Evolutionary conservation across 2,329 filamentous ascomycete species (phyloP).

Genomic region (Phoma herbarum): DNA sequence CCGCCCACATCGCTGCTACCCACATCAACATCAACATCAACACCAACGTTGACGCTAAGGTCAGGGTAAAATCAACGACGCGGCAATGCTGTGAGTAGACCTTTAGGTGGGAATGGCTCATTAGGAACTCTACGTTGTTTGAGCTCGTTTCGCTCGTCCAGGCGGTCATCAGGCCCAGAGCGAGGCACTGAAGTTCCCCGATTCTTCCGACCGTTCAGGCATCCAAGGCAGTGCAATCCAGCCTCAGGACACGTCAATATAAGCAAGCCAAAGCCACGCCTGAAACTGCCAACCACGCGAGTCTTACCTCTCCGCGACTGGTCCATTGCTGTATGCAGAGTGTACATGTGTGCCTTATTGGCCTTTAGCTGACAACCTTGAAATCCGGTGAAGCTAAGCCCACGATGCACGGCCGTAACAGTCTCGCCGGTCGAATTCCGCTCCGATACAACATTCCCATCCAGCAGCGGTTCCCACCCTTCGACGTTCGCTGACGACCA

Average conservation of each 20-base stretch:
- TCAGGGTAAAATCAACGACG: neutral
- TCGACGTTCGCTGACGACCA: conserved; percentile 6
- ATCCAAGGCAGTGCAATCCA: conserved; percentile 18
- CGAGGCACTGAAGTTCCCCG: neutral
- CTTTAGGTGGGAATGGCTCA: too few species aligned
- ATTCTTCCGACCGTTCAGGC: conserved; percentile 14
- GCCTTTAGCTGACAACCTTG: neutral
- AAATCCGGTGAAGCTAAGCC: conserved; percentile 19
- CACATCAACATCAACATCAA: neutral
- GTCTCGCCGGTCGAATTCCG: neutral
- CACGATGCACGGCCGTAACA: conserved; percentile 5
- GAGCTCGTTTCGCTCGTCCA: neutral
- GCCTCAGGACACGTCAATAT: conserved; percentile 23
- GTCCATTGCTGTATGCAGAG: neutral
- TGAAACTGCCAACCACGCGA: conserved; percentile 1
- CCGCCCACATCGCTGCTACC: neutral
- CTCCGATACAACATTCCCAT: conserved; percentile 2
- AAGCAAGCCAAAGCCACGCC: conserved; percentile 14
- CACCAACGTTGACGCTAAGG: neutral
- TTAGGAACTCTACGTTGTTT: neutral
- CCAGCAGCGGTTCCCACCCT: conserved; percentile 2
- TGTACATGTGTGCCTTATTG: conserved; percentile 8
- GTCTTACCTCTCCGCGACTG: conserved; percentile 5
- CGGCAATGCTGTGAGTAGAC: neutral
- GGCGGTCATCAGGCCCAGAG: neutral